These are phyloP conservation scores for Cladophialophora carrionii DNA, from an alignment of 2,329 filamentous ascomycete genomes.

Conservation along the genomic window DNA sequence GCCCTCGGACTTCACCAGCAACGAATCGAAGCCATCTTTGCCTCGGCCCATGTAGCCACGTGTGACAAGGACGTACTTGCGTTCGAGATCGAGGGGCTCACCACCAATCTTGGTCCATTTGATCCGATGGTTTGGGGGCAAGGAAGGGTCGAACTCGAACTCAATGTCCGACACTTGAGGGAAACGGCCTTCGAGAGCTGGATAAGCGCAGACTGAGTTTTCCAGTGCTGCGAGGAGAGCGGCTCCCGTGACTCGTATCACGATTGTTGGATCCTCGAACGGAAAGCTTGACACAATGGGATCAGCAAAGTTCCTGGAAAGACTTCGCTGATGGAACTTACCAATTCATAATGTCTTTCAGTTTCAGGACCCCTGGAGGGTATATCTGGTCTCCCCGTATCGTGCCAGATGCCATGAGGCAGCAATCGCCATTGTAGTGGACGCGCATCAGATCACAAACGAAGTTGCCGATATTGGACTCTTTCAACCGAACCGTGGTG, in stretches of 20 bases:
- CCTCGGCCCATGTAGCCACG: conserved; percentile 87
- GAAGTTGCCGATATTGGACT: conserved; percentile 88
- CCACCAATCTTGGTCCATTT: conserved; percentile 64
- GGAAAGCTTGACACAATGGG: conserved; percentile 62
- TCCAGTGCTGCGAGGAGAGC: conserved; percentile 79
- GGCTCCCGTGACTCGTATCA: conserved; percentile 71
- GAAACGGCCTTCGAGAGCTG: conserved; percentile 81
- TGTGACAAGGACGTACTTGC: conserved; percentile 73
- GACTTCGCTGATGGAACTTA: conserved; percentile 10
- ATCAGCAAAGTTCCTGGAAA: background rate
- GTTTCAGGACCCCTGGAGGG: conserved; percentile 72
- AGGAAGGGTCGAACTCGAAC: conserved; percentile 71
- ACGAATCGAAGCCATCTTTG: conserved; percentile 78
- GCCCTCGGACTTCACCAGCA: conserved; percentile 76
- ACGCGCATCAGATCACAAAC: conserved; percentile 88
- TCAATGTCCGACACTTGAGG: conserved; percentile 83
- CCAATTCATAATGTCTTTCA: conserved; percentile 84
- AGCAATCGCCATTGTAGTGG: conserved; percentile 79
- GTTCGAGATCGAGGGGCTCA: conserved; percentile 63
- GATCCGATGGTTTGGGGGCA: conserved; percentile 65
- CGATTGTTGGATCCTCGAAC: conserved; percentile 86
- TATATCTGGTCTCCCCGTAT: conserved; percentile 89
- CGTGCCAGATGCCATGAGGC: conserved; percentile 81
- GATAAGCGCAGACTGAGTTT: conserved; percentile 78
- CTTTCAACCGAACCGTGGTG: conserved; percentile 73